A percentile compares a stretch with the other conserved stretches of the same genome.
Evolutionary conservation across 2,329 filamentous ascomycete species (phyloP).

Genomic region (Emergomyces pasteurianus): DNA sequence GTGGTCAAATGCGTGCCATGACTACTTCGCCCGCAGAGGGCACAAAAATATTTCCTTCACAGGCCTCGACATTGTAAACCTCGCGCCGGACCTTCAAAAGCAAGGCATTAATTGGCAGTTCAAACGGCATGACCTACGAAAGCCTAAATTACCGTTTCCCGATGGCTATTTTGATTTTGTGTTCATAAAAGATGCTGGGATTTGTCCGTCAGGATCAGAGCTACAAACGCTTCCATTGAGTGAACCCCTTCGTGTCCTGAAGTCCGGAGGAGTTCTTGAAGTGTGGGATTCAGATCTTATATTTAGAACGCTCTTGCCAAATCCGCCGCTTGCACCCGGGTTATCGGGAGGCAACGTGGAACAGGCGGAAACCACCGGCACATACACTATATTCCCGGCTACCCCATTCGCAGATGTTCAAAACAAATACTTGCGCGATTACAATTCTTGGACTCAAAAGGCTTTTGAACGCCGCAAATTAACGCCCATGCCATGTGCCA

Average conservation of each 20-base stretch:
- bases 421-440: conserved; percentile 71
- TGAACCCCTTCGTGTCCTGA: conserved; percentile 65
- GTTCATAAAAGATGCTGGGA: conserved; percentile 72
- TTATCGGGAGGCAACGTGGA: conserved; percentile 50
- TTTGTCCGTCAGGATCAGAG: conserved; percentile 48
- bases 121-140: conserved; percentile 73
- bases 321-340: conserved; percentile 51
- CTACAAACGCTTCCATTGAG: conserved; percentile 49
- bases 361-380: conserved; percentile 57
- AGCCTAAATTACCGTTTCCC: conserved; percentile 62
- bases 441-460: conserved; percentile 69
- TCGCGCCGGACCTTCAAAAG: conserved; percentile 53
- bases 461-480: conserved; percentile 62
- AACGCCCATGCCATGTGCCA: conserved; percentile 63
- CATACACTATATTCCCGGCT: conserved; percentile 70
- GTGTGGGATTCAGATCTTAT: conserved; percentile 83
- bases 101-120: conserved; percentile 80
- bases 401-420: conserved; percentile 70
- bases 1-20: conserved; percentile 81
- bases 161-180: conserved; percentile 76
- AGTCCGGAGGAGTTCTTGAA: conserved; percentile 67
- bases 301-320: conserved; percentile 70
- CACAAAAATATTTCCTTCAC: conserved; percentile 62
- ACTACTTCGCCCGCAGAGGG: conserved; percentile 60
- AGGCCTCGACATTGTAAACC: conserved; percentile 67